A percentile compares a stretch with the other conserved stretches of the same genome.
These are phyloP conservation scores for Brassica cretica DNA, from an alignment of 345 rosid species.

Conservation along the genomic window DNA sequence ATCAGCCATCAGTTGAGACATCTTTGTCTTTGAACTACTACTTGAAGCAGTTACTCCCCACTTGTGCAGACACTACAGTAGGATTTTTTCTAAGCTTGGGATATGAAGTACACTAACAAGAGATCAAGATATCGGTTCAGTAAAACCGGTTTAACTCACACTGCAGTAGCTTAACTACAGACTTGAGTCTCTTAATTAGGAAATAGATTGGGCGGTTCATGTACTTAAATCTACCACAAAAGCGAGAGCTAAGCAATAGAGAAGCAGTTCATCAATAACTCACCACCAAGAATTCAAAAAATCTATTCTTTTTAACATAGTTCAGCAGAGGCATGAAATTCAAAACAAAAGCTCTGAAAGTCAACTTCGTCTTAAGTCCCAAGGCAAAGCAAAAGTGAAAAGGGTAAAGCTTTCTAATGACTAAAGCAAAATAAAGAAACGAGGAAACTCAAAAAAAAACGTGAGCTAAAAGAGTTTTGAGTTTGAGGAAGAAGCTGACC, in stretches of 20 bases:
- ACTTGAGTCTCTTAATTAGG: constrained; percentile 4
- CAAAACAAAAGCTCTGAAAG: constrained; percentile 24
- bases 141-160: not conserved
- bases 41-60: not conserved
- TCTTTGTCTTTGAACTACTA: not conserved
- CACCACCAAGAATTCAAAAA: not conserved
- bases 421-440: constrained; percentile 23
- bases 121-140: not conserved
- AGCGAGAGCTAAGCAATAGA: constrained; percentile 14
- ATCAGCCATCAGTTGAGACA: constrained; percentile 4
- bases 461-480: constrained; percentile 11
- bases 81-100: not conserved
- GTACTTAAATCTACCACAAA: not conserved
- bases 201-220: not conserved
- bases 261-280: constrained; percentile 1
- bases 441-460: constrained; percentile 12
- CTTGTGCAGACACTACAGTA: not conserved
- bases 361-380: constrained; percentile 22
- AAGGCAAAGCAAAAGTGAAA: constrained; percentile 13
- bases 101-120: not conserved
- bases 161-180: constrained; percentile 11
- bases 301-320: not conserved
- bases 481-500: constrained; percentile 35
- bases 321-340: not conserved
- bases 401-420: constrained; percentile 25